These are phyloP conservation scores for Lactifluus rugatus DNA, from an alignment of 768 basidiomycete genomes.

Conservation along the genomic window DNA sequence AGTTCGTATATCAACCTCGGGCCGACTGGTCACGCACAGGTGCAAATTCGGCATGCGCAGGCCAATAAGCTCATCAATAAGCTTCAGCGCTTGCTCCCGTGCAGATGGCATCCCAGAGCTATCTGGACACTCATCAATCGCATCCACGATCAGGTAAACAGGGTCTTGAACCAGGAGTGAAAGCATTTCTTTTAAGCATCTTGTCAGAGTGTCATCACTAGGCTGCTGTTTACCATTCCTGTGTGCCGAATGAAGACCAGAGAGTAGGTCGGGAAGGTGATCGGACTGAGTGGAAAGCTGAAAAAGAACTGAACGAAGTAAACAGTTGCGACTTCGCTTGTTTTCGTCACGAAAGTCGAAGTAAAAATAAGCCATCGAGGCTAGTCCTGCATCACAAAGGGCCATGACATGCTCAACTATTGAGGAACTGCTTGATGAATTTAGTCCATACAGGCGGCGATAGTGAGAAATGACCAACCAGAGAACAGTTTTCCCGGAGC, in stretches of 20 bases:
- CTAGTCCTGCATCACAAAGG: background rate
- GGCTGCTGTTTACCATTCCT: background rate
- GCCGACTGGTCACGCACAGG: background rate
- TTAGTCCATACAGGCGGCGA: background rate
- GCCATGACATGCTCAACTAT: background rate
- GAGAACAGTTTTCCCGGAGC: background rate
- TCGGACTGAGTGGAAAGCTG: background rate
- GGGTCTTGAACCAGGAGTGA: background rate
- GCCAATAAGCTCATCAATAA: background rate
- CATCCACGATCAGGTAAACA: background rate
- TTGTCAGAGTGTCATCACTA: background rate
- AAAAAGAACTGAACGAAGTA: background rate
- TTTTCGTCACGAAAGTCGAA: background rate
- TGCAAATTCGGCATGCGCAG: background rate
- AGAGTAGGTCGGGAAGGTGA: background rate
- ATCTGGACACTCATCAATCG: slow-evolving; percentile 3
- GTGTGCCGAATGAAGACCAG: background rate
- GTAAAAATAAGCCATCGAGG: background rate
- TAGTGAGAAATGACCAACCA: background rate
- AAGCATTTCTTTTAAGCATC: background rate
- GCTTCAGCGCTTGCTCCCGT: background rate
- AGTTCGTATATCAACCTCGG: background rate
- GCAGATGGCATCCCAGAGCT: background rate
- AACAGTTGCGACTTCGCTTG: background rate
- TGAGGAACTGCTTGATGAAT: background rate